These are phyloP conservation scores for Byssochlamys sp. DNA, from an alignment of 2,329 filamentous ascomycete genomes.

Conservation along the genomic window DNA sequence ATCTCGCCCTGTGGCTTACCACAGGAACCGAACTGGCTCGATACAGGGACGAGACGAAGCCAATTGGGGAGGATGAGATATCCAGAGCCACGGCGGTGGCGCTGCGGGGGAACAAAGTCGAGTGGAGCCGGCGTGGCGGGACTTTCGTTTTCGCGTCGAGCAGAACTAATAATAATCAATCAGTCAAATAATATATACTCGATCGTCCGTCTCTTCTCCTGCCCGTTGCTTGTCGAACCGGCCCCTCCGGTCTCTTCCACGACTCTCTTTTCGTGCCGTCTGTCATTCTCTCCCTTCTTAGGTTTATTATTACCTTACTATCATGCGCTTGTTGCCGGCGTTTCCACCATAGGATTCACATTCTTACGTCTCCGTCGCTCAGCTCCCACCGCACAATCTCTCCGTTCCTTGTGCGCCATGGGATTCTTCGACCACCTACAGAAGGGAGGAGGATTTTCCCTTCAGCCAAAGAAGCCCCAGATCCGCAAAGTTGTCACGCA, in stretches of 20 bases:
- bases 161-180: not conserved
- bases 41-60: slow-evolving; percentile 15
- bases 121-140: not conserved
- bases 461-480: slow-evolving; percentile 33
- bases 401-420: slow-evolving; percentile 18
- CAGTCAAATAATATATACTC: not conserved
- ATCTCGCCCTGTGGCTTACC: not conserved
- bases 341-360: not conserved
- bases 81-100: slow-evolving; percentile 1
- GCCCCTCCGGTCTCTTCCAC: not conserved
- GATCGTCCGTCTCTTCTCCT: not conserved
- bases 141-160: not conserved
- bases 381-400: not conserved
- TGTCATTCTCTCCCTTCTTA: not conserved
- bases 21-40: not conserved
- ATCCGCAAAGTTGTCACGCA: slow-evolving; percentile 33
- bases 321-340: not conserved
- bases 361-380: slow-evolving; percentile 4
- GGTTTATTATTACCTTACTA: not conserved
- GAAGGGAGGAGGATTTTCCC: slow-evolving; percentile 33
- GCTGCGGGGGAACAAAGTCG: not conserved
- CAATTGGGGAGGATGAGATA: not conserved
- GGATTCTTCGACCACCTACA: slow-evolving; percentile 38
- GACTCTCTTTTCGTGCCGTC: not conserved
- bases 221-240: not conserved